These are phyloP conservation scores for Syzygium aqueum DNA, from an alignment of 345 rosid genomes.

Conservation along the genomic window DNA sequence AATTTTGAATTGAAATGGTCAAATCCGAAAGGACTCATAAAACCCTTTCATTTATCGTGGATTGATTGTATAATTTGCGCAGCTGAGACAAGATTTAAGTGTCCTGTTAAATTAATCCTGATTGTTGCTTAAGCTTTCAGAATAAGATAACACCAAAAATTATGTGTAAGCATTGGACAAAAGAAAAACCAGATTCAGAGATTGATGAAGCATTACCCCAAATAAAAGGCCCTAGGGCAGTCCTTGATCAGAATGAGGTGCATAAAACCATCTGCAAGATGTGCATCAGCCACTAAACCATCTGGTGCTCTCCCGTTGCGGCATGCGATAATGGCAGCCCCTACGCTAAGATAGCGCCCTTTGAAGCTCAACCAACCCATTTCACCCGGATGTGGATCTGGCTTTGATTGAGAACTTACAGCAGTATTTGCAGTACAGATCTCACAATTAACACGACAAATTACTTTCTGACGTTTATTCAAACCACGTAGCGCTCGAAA, in stretches of 20 bases:
- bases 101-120: background rate
- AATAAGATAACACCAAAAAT: background rate
- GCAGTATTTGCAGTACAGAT: conserved; percentile 39
- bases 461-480: conserved; percentile 43
- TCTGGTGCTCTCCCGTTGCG: conserved; percentile 92
- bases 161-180: background rate
- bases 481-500: conserved; percentile 19
- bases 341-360: conserved; percentile 77
- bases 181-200: background rate
- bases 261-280: conserved; percentile 87
- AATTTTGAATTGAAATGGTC: background rate
- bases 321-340: conserved; percentile 86
- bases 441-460: conserved; percentile 63
- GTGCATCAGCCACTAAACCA: conserved; percentile 95
- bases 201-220: conserved; percentile 43
- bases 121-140: background rate
- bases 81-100: background rate
- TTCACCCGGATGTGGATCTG: conserved; percentile 18
- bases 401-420: conserved; percentile 1
- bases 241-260: conserved; percentile 82
- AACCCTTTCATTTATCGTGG: background rate
- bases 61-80: background rate
- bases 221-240: conserved; percentile 71
- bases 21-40: background rate
- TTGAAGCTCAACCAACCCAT: conserved; percentile 50